These are phyloP conservation scores for Homolaphlyctis polyrhiza DNA, from an alignment of 371 early-diverging fungal species.

Conservation along the genomic window DNA sequence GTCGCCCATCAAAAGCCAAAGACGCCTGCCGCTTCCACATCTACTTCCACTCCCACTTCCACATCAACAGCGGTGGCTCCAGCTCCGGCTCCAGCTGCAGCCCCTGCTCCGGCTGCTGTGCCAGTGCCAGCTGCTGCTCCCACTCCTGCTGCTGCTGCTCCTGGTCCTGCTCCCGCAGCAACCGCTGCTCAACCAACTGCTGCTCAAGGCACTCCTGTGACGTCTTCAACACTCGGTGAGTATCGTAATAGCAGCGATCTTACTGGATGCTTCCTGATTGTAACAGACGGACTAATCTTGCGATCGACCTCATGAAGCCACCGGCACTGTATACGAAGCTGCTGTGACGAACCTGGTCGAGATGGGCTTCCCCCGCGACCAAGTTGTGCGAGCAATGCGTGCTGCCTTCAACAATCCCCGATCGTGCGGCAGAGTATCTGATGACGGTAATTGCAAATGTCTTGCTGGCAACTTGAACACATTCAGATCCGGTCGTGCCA, in stretches of 20 bases:
- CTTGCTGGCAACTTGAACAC: too few relatives aligned
- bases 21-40: slow-evolving; percentile 34
- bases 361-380: slow-evolving; percentile 90
- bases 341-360: slow-evolving; percentile 85
- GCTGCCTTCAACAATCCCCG: slow-evolving; percentile 96
- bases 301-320: slow-evolving; percentile 15
- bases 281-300: slow-evolving; percentile 2
- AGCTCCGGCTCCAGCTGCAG: slow-evolving; percentile 24
- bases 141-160: slow-evolving; percentile 17
- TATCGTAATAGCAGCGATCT: too few relatives aligned
- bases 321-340: slow-evolving; percentile 50
- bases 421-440: slow-evolving; percentile 94
- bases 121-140: slow-evolving; percentile 19
- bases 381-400: slow-evolving; percentile 84
- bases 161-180: slow-evolving; percentile 16
- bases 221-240: background rate
- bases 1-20: slow-evolving; percentile 41
- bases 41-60: slow-evolving; percentile 20
- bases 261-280: too few relatives aligned
- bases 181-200: slow-evolving; percentile 27
- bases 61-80: slow-evolving; percentile 26
- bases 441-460: slow-evolving; percentile 59
- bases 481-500: too few relatives aligned
- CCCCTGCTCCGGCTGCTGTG: slow-evolving; percentile 21
- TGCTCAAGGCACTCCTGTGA: slow-evolving; percentile 16